These are phyloP conservation scores for Suaeda aralocaspica DNA, from an alignment of 148 eudicot genomes.

Conservation along the genomic window DNA sequence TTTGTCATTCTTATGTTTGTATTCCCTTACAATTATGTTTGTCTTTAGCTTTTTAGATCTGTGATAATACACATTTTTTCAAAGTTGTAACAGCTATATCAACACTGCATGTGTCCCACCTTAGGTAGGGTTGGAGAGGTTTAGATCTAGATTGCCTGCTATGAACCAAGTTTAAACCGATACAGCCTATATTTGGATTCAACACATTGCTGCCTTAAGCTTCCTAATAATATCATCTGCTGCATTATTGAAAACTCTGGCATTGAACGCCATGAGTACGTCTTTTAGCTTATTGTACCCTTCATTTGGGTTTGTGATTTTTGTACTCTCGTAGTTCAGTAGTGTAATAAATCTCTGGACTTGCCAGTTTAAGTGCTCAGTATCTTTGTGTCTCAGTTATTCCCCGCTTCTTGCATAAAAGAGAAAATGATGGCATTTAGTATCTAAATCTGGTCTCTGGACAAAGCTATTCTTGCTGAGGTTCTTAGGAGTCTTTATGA, in stretches of 20 bases:
- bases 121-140: conserved; percentile 10
- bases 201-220: not conserved
- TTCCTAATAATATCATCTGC: not conserved
- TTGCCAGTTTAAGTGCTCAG: not conserved
- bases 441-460: not conserved
- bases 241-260: not conserved
- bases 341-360: too few species aligned
- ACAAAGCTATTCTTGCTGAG: not conserved
- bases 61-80: not conserved
- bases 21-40: not conserved
- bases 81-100: not conserved
- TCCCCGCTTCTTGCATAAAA: not conserved
- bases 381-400: not conserved
- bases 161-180: not conserved
- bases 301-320: not conserved
- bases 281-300: not conserved
- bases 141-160: not conserved
- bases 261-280: not conserved
- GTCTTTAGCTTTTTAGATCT: not conserved
- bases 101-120: conserved; percentile 5
- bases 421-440: not conserved
- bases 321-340: too few species aligned
- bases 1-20: conserved; percentile 2
- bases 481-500: not conserved
- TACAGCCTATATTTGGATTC: not conserved